phyloP scores from a whole-genome alignment of 495 filamentous ascomycete genomes.

The Tetracladium marchalianum region DNA sequence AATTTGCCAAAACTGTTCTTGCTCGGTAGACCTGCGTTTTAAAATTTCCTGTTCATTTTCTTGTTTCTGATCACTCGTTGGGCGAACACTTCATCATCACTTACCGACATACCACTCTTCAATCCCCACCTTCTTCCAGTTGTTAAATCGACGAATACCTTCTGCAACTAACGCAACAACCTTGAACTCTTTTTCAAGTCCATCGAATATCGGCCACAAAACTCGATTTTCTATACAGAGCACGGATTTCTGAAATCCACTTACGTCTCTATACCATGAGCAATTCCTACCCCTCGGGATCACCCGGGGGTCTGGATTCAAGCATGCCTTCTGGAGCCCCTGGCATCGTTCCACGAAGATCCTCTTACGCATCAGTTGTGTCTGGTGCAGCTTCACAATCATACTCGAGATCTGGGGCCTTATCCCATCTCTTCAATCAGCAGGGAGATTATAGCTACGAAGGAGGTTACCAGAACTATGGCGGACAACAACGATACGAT shows the following conservation, averaged over 20 bases:
- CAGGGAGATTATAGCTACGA: slow-evolving; percentile 33
- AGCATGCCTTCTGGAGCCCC: slow-evolving; percentile 27
- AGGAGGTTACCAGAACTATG: slow-evolving; percentile 26
- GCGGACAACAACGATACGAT: slow-evolving; percentile 21
- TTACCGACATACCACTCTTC: background rate
- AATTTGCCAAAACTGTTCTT: background rate
- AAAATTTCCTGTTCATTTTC: background rate
- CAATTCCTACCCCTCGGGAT: slow-evolving; percentile 22
- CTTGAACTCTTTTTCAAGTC: too few relatives aligned
- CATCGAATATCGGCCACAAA: background rate
- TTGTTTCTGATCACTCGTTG: background rate
- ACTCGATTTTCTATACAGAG: background rate
- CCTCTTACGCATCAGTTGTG: slow-evolving; percentile 76
- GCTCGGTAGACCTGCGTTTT: slow-evolving; percentile 8
- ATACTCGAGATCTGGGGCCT: slow-evolving; percentile 37
- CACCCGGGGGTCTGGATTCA: slow-evolving; percentile 22
- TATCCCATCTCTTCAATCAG: slow-evolving; percentile 53
- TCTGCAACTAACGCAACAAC: background rate
- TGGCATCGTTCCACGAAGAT: slow-evolving; percentile 26
- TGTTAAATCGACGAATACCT: slow-evolving; percentile 3
- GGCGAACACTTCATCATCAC: slow-evolving; percentile 14
- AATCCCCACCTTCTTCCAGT: slow-evolving; percentile 12
- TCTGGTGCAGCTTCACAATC: slow-evolving; percentile 48
- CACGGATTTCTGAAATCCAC: background rate
- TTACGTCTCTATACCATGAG: slow-evolving; percentile 10